Evolutionary conservation across 257 asterid species (phyloP).

Genomic region (Primulina huaijiensis): DNA sequence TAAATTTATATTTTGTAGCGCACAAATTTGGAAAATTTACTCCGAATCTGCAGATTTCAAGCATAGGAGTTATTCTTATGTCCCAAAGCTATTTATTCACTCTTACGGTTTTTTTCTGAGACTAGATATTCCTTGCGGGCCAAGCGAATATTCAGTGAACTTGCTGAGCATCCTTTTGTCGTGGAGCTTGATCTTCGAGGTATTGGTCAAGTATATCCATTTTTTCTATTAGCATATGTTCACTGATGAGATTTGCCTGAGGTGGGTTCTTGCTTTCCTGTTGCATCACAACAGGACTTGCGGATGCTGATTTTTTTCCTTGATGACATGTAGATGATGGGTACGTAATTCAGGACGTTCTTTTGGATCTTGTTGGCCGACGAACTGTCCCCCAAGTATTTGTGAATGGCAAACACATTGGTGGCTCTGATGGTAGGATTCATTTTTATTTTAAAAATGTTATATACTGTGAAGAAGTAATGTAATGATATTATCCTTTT

Average conservation of each 20-base stretch:
- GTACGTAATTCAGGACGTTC: constrained; percentile 64
- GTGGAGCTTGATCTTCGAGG: constrained; percentile 99
- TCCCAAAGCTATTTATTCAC: constrained; percentile 12
- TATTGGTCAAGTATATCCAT: constrained; percentile 19
- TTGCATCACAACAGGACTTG: constrained; percentile 4
- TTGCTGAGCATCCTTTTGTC: constrained; percentile 72
- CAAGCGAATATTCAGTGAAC: constrained; percentile 63
- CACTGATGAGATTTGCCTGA: neutral
- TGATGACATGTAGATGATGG: constrained; percentile 67
- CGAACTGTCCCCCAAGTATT: constrained; percentile 95
- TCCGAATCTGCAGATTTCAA: neutral
- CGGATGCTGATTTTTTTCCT: constrained; percentile 13
- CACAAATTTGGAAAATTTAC: neutral
- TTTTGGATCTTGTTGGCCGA: constrained; percentile 73
- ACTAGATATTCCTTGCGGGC: constrained; percentile 70
- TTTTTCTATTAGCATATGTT: constrained; percentile 10
- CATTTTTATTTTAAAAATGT: neutral
- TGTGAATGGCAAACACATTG: constrained; percentile 92
- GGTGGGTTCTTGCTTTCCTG: neutral
- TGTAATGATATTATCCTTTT: neutral
- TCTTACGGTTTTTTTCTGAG: constrained; percentile 17
- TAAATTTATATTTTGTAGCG: neutral
- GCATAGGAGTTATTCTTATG: neutral
- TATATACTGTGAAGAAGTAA: neutral
- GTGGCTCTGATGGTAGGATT: constrained; percentile 82